Evolutionary conservation across 139 green algal species (phyloP), one percentile per base, ranked within the genome.

Genomic region (Closterium sp.): DNA sequence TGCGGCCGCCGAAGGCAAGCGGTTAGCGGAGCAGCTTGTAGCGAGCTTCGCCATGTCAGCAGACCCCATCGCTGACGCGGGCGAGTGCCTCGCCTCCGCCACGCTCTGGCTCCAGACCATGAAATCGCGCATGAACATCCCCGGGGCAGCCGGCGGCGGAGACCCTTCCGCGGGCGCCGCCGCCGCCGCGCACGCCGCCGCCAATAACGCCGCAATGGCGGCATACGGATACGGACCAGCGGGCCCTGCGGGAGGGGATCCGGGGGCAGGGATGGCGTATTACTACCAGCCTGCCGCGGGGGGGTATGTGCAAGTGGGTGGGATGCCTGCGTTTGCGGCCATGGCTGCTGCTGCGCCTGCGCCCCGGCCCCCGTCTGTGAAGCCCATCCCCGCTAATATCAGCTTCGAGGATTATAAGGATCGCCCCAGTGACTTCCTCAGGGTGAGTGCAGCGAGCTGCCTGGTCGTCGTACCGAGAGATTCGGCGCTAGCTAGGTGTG

Each of bases 31-130:
- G 90, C 90, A 92, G 85, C 90, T 92, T 31, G 32, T 92, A 10
- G 83, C 84, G 23, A 31, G 25, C 21, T 92, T 90, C 33, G 90
- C 84, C 28, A 34, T 33, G 28, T 92, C 90, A 85, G 36, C 90
- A 55, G 90, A 92, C 64, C 90, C 90, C 21, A 84, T 90, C 84
- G 90, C n/a, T 28, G 90, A 92, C 34, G 90, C 90, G 19, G 31
- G 84, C 25, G 90, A 92, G 31, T 92, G 90, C 85, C 83, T 92
- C 21, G 90, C 90, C n/a, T 33, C 90, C 33, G 90, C 90, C 32
- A 43, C 90, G 84, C 85, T 92, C 38, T 92, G 90, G 90, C 83
- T 92, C 35, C 83, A 90, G n/a, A 28, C n/a, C n/a, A 90, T 92
- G 83, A 90, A 91, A 12, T 34, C 31, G 35, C 64, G 88, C 30